A percentile compares a stretch with the other conserved stretches of the same genome.
These are phyloP conservation scores for Stevia rebaudiana DNA, from an alignment of 140 eudicot species.

Conservation along the genomic window DNA sequence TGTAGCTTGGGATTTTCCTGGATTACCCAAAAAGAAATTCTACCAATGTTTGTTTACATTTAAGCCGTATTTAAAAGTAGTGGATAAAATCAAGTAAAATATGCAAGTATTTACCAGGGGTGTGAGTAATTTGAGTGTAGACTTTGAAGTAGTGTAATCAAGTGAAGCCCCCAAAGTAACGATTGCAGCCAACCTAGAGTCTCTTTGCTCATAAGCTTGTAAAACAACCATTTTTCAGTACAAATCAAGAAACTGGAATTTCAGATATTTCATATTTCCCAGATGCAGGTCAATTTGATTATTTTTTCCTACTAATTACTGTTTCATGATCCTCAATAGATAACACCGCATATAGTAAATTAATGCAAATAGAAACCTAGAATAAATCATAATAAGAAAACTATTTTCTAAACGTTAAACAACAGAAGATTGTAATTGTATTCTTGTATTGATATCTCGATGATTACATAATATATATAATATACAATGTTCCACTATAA, in stretches of 20 bases:
- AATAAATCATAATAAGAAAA: neutral
- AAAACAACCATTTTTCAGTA: constrained; percentile 12
- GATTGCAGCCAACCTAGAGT: constrained; percentile 51
- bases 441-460: too few relatives aligned
- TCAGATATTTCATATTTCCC: neutral
- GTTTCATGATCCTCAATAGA: constrained; percentile 5
- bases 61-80: neutral
- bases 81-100: constrained; percentile 2
- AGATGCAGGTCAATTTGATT: neutral
- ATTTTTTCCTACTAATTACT: neutral
- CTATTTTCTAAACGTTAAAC: too few relatives aligned
- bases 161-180: constrained; percentile 68
- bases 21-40: neutral
- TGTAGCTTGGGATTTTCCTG: neutral
- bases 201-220: constrained; percentile 40
- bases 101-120: constrained; percentile 44
- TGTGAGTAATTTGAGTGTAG: constrained; percentile 48
- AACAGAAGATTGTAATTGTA: too few relatives aligned
- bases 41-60: neutral
- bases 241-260: constrained; percentile 9
- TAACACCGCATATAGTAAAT: constrained; percentile 2
- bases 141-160: constrained; percentile 67
- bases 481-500: too few relatives aligned
- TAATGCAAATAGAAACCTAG: neutral
- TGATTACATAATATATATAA: too few relatives aligned